Evolutionary conservation across 768 basidiomycete genomes (phyloP).

Genomic region (Fibroporia radiculosa): DNA sequence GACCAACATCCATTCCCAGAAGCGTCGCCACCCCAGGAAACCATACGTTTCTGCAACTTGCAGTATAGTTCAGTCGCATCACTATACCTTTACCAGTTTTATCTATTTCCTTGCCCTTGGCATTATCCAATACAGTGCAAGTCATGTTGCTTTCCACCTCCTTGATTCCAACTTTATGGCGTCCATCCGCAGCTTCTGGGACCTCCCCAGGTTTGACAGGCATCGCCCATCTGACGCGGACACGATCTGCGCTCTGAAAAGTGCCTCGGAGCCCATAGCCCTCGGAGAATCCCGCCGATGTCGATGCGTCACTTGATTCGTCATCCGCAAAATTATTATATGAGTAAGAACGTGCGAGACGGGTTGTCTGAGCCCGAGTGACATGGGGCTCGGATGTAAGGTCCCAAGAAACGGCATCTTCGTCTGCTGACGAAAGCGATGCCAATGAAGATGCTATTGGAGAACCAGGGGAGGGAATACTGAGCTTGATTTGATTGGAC

Average conservation of each 20-base stretch:
- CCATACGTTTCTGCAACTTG: slow-evolving; percentile 70
- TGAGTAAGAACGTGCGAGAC: slow-evolving; percentile 47
- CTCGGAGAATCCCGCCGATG: slow-evolving; percentile 45
- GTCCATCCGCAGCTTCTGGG: slow-evolving; percentile 37
- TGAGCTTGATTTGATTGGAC: slow-evolving; percentile 65
- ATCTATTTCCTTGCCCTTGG: slow-evolving; percentile 20
- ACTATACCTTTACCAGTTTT: slow-evolving; percentile 41
- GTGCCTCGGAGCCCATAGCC: slow-evolving; percentile 68
- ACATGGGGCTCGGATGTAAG: slow-evolving; percentile 73
- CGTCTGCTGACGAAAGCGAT: slow-evolving; percentile 70
- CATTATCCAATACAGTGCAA: slow-evolving; percentile 48
- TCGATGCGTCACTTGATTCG: slow-evolving; percentile 68
- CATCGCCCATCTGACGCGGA: slow-evolving; percentile 74
- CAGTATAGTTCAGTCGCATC: slow-evolving; percentile 65
- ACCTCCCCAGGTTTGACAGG: slow-evolving; percentile 44
- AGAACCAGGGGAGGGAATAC: slow-evolving; percentile 59
- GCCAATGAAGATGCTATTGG: slow-evolving; percentile 54
- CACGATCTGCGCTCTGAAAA: slow-evolving; percentile 68
- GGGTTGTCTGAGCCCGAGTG: slow-evolving; percentile 41
- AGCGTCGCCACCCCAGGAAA: slow-evolving; percentile 78
- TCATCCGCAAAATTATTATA: slow-evolving; percentile 74
- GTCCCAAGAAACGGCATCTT: slow-evolving; percentile 64
- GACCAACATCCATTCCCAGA: slow-evolving; percentile 67
- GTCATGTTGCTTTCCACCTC: slow-evolving; percentile 63
- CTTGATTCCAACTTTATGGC: slow-evolving; percentile 62